Evolutionary conservation across 495 filamentous ascomycete species (phyloP), one percentile per base, ranked within the genome.

Genomic region (Podospora pseudocomata): DNA sequence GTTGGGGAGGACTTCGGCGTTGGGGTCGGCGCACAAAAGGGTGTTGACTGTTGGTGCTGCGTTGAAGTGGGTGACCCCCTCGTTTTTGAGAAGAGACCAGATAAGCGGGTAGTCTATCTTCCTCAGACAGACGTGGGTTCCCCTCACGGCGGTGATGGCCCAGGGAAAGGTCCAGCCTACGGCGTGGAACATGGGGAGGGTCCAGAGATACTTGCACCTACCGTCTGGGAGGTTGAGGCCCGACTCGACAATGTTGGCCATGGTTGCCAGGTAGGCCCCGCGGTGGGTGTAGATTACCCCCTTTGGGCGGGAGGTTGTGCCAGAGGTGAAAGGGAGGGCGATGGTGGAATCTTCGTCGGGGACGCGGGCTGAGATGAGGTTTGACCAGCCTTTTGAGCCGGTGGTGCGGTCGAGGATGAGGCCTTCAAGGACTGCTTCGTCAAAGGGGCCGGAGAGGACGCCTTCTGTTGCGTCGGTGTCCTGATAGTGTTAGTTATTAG

Each of bases 31-130:
- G 78, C 95, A 97, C 7, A 99, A 87, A 2, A 98, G 80, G 0
- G 93, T 99, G 78, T 97, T 97, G 59, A 99, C 95, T 3, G 95
- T 99, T 16, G 95, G 95, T 5, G 95, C 95, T 5, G 95, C 95
- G 74, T 93, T 94, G 84, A 94, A 98, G 79, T 99, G 95, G 5
- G 93, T 98, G 66, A 98, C 89, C 15, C 85, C 80, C 74, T 97
- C 92, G 53, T 91, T 82, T 73, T 92, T 94, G 27, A 99, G 82
- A 7, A 98, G 77, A 53, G 83, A 81, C 95, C 95, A 99, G 67
- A 99, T 97, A 65, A 93, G 83, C 0, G 90, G 86, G 73, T 99
- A 99, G 79, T 97, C 93, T 66, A 99, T 91, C 81, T 96, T 97
- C 71, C 95, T 87, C 23, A 98, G 84, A 76, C 93, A 97, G 76